Evolutionary conservation across 2,329 filamentous ascomycete genomes (phyloP).

Genomic region (Penicillium sp.): DNA sequence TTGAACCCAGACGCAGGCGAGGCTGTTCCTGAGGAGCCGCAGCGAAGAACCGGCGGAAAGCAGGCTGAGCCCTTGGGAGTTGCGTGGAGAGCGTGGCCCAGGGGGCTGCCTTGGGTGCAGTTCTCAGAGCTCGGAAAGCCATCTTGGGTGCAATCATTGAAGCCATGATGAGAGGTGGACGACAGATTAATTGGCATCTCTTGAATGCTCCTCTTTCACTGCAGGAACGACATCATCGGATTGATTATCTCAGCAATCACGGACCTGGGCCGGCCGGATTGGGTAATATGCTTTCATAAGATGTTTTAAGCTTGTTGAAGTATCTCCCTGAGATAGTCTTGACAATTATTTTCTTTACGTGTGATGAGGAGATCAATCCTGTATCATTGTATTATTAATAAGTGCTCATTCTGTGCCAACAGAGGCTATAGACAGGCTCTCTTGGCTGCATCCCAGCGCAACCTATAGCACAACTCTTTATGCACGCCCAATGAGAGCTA

Average conservation of each 20-base stretch:
- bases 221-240: constrained; percentile 10
- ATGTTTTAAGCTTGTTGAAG: not conserved
- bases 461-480: too few relatives aligned
- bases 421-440: not conserved
- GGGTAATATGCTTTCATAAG: constrained; percentile 13
- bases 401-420: not conserved
- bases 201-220: not conserved
- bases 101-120: constrained; percentile 29
- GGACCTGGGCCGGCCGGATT: constrained; percentile 15
- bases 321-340: not conserved
- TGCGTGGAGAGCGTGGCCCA: constrained; percentile 26
- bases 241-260: constrained; percentile 21
- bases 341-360: too few relatives aligned
- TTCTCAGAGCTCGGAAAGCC: constrained; percentile 31
- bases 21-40: constrained; percentile 38
- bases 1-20: constrained; percentile 41
- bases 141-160: constrained; percentile 32
- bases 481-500: not conserved
- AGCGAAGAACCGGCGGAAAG: constrained; percentile 36
- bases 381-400: not conserved
- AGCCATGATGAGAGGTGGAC: constrained; percentile 32
- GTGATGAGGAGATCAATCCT: not conserved
- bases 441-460: not conserved
- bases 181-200: not conserved
- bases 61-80: constrained; percentile 33